Base-by-base conservation (phyloP, 139 green algal genomes). In the Dunaliella sp. region DNA sequence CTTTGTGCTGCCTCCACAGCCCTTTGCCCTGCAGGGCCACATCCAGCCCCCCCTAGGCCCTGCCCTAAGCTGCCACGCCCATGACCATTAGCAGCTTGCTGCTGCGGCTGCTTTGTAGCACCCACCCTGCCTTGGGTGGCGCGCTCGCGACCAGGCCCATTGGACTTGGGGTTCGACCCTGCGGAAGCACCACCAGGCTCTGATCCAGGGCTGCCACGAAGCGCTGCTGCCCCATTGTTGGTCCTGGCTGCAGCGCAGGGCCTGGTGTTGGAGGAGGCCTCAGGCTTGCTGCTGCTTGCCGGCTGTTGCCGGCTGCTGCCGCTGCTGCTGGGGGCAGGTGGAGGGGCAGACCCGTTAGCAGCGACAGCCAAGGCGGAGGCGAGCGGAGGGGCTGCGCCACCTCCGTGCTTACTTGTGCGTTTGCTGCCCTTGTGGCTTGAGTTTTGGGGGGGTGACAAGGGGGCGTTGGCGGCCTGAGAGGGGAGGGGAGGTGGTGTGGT, bases 301-400 rank as follows among this genome's bases (percentile, higher is more conserved):
- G 16, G 48, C 48, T 65, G 48, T 16, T 16, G 16, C 7, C 48
- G 16, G 48, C 48, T 26, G 48, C 16, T 26, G 48, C 48, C n/a
- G n/a, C n/a, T n/a, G n/a, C n/a, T n/a, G n/a, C n/a, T n/a, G n/a
- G n/a, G n/a, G 16, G 48, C 7, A 65, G 48, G 16, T 65, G 48
- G 7, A 65, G 48, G 16, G 48, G 48, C 48, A 65, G 48, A 65
- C 7, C 7, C 7, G 7, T 65, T 21, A 83, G 78, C 78, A 36
- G 78, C 34, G 78, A 30, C 32, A 83, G 78, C 78, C 78, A 35
- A 21, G 78, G 78, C 34, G 21, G 75, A 81, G 21, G 75, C 75
- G 34, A 36, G 78, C 34, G 28, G 34, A 30, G n/a, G 26, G 3
- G n/a, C n/a, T n/a, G n/a, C n/a, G n/a, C 34, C 34, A 25, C 78